Conservation (phyloP, 2,329 filamentous ascomycete species). For the Beauveria sp. region DNA sequence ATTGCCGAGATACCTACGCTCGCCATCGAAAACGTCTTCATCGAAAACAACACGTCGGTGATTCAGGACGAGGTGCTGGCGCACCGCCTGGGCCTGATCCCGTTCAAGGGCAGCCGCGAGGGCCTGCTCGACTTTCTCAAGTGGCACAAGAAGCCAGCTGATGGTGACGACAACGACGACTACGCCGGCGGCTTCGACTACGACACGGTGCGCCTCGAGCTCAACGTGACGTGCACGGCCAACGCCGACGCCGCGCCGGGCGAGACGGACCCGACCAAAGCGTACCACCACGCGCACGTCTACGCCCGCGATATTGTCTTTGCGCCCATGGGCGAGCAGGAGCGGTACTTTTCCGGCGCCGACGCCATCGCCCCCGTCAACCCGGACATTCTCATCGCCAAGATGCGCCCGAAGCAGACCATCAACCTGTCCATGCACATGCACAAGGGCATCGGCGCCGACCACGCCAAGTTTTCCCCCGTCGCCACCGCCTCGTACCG, state of each 20-base stretch:
- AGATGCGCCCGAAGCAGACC: slow-evolving; percentile 83
- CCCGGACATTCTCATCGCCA: slow-evolving; percentile 89
- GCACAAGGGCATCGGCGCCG: slow-evolving; percentile 86
- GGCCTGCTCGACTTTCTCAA: slow-evolving; percentile 72
- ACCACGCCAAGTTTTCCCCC: slow-evolving; percentile 96
- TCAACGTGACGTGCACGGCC: slow-evolving; percentile 73
- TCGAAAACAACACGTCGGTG: slow-evolving; percentile 94
- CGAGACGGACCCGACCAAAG: slow-evolving; percentile 73
- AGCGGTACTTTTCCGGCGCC: slow-evolving; percentile 58
- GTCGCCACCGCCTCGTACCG: slow-evolving; percentile 93
- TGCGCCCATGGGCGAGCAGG: slow-evolving; percentile 66
- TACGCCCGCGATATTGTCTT: slow-evolving; percentile 75
- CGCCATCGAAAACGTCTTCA: slow-evolving; percentile 88
- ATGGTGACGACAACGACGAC: slow-evolving; percentile 52
- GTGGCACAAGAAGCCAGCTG: slow-evolving; percentile 67
- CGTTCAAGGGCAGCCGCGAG: slow-evolving; percentile 70
- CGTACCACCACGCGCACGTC: slow-evolving; percentile 79
- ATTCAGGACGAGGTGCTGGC: slow-evolving; percentile 97
- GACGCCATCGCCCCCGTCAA: slow-evolving; percentile 69
- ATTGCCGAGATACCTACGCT: slow-evolving; percentile 91
- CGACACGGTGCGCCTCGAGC: slow-evolving; percentile 76
- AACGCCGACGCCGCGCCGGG: slow-evolving; percentile 63
- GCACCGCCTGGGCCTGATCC: slow-evolving; percentile 82
- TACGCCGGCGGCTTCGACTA: slow-evolving; percentile 61
- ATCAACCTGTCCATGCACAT: slow-evolving; percentile 87